Evolutionary conservation across 208 protist species (phyloP).

Genomic region (Trypanosoma theileri): DNA sequence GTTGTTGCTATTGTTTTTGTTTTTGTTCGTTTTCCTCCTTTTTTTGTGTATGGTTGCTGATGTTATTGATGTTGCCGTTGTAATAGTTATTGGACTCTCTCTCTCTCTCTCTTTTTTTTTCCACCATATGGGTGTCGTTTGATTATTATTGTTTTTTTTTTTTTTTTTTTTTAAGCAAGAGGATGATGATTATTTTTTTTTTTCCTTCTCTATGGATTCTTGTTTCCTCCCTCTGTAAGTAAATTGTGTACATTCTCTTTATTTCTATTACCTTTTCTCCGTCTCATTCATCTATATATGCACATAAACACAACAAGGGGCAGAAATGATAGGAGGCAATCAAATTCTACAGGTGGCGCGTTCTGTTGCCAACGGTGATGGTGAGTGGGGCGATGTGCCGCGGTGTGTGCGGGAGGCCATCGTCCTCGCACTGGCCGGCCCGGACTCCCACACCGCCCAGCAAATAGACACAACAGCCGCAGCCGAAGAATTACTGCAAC

Average conservation of each 20-base stretch:
- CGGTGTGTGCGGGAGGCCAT: conserved; percentile 66
- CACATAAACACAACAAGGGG: not conserved
- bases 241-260: not conserved
- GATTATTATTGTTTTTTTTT: too few species aligned
- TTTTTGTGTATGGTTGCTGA: too few species aligned
- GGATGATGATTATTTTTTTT: too few species aligned
- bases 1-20: too few species aligned
- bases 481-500: not conserved
- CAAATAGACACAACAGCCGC: not conserved
- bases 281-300: not conserved
- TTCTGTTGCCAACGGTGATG: conserved; percentile 48
- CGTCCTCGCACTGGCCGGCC: conserved; percentile 39
- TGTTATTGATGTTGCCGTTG: too few species aligned
- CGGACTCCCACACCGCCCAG: conserved; percentile 1
- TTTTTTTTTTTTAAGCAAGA: too few species aligned
- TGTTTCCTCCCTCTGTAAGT: too few species aligned
- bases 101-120: too few species aligned
- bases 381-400: conserved; percentile 74
- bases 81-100: too few species aligned
- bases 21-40: too few species aligned
- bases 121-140: too few species aligned
- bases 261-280: not conserved
- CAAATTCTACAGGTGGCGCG: conserved; percentile 35
- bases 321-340: conserved; percentile 26
- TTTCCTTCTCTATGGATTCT: too few species aligned